phyloP scores from a whole-genome alignment of 495 filamentous ascomycete genomes.

The Aspergillus panamensis region DNA sequence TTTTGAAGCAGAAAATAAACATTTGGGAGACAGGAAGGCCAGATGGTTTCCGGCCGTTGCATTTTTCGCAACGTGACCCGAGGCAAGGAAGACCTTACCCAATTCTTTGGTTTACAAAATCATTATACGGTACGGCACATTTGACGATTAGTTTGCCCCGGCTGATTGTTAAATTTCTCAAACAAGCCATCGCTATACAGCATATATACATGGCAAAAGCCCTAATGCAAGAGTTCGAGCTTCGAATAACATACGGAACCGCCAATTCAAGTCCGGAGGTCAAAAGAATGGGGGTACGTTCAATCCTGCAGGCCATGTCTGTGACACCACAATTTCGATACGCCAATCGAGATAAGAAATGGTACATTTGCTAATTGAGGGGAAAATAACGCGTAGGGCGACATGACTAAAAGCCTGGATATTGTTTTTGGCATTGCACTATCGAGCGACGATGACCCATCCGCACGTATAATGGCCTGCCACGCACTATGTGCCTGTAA shows the following conservation, averaged over 20 bases:
- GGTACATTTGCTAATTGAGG: neutral
- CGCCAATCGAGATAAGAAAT: neutral
- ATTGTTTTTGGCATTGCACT: slow-evolving; percentile 41
- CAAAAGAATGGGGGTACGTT: slow-evolving; percentile 27
- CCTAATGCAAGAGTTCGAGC: slow-evolving; percentile 26
- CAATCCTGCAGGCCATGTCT: neutral
- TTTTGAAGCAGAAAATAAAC: slow-evolving; percentile 29
- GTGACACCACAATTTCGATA: neutral
- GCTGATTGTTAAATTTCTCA: neutral
- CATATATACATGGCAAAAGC: slow-evolving; percentile 41
- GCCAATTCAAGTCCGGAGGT: slow-evolving; percentile 2
- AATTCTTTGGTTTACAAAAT: slow-evolving; percentile 37
- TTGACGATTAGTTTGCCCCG: neutral
- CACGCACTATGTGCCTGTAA: slow-evolving; percentile 40
- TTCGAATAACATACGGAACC: slow-evolving; percentile 3
- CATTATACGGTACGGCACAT: slow-evolving; percentile 34
- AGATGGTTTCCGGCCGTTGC: slow-evolving; percentile 36
- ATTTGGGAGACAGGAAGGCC: slow-evolving; percentile 33
- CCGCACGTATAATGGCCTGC: slow-evolving; percentile 39
- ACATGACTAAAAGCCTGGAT: slow-evolving; percentile 31
- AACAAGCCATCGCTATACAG: slow-evolving; percentile 37
- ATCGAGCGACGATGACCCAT: slow-evolving; percentile 38
- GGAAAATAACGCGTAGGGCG: slow-evolving; percentile 19
- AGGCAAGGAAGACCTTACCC: slow-evolving; percentile 36
- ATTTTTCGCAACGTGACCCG: slow-evolving; percentile 32